These are phyloP conservation scores for Curvularia sp. DNA, from an alignment of 2,329 filamentous ascomycete species.

Conservation along the genomic window DNA sequence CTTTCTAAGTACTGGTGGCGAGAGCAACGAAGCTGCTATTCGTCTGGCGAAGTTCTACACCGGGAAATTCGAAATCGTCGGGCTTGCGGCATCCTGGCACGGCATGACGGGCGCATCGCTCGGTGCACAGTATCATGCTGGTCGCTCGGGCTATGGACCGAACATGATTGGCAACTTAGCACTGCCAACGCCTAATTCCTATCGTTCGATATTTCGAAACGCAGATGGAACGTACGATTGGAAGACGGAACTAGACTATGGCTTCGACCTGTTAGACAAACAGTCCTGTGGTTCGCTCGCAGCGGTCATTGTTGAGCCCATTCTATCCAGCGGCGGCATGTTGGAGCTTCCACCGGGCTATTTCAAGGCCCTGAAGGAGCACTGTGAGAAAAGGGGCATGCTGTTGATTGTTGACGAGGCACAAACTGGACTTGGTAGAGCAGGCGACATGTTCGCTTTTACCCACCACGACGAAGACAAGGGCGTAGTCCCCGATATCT, in stretches of 20 bases:
- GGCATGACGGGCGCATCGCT: slow-evolving; percentile 64
- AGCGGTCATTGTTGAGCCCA: slow-evolving; percentile 68
- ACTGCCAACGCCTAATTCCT: slow-evolving; percentile 67
- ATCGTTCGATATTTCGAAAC: slow-evolving; percentile 67
- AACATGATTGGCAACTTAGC: slow-evolving; percentile 63
- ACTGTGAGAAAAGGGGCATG: slow-evolving; percentile 46
- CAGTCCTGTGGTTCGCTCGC: slow-evolving; percentile 68
- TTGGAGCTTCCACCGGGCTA: slow-evolving; percentile 66
- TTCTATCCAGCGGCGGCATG: slow-evolving; percentile 67
- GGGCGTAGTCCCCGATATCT: slow-evolving; percentile 59
- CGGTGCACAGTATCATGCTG: slow-evolving; percentile 62
- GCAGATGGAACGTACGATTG: slow-evolving; percentile 69
- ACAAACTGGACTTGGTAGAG: slow-evolving; percentile 47
- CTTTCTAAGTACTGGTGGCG: slow-evolving; percentile 47
- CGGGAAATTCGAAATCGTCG: slow-evolving; percentile 70
- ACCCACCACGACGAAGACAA: slow-evolving; percentile 38
- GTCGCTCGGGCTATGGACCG: slow-evolving; percentile 58
- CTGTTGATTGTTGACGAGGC: slow-evolving; percentile 50
- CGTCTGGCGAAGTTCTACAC: slow-evolving; percentile 70
- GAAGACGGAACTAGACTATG: slow-evolving; percentile 69
- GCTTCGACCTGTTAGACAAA: slow-evolving; percentile 67
- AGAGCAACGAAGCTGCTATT: slow-evolving; percentile 65
- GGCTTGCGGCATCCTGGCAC: slow-evolving; percentile 66
- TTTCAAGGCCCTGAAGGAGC: slow-evolving; percentile 61
- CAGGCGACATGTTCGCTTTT: slow-evolving; percentile 61